Evolutionary conservation across 257 asterid species (phyloP).

Genomic region (Rehmannia glutinosa): DNA sequence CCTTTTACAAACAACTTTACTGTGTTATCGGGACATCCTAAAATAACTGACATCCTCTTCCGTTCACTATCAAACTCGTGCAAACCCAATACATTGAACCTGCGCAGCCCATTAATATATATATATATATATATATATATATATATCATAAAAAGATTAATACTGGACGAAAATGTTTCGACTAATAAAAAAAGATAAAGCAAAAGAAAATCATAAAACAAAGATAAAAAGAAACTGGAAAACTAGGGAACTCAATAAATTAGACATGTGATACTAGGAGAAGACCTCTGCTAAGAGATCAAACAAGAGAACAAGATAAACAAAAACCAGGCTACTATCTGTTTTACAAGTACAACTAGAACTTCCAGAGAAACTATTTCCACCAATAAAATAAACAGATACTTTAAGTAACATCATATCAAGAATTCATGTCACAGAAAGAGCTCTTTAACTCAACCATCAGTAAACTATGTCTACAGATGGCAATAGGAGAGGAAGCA

Average conservation of each 20-base stretch:
- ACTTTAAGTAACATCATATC: too few relatives aligned
- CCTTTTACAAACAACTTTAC: slow-evolving; percentile 95
- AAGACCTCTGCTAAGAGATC: slow-evolving; percentile 1
- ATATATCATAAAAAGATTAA: slow-evolving; percentile 13
- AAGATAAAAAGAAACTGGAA: background rate
- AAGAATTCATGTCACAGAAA: too few relatives aligned
- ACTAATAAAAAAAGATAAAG: background rate
- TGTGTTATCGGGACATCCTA: slow-evolving; percentile 82
- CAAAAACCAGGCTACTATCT: background rate
- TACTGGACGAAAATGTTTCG: background rate
- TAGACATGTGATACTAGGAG: background rate
- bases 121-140: too few relatives aligned
- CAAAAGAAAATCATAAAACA: background rate
- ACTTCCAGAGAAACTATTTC: background rate
- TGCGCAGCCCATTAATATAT: slow-evolving; percentile 39
- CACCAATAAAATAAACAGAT: background rate
- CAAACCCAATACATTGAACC: slow-evolving; percentile 96
- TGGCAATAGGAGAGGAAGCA: background rate
- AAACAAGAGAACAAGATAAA: background rate
- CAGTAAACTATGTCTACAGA: background rate
- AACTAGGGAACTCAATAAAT: background rate
- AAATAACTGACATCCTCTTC: slow-evolving; percentile 94
- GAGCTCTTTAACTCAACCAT: too few relatives aligned
- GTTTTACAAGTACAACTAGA: background rate
- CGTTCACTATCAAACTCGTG: slow-evolving; percentile 98